Base-by-base conservation (phyloP, 2,329 filamentous ascomycete genomes). In the Talaromyces marneffei region DNA sequence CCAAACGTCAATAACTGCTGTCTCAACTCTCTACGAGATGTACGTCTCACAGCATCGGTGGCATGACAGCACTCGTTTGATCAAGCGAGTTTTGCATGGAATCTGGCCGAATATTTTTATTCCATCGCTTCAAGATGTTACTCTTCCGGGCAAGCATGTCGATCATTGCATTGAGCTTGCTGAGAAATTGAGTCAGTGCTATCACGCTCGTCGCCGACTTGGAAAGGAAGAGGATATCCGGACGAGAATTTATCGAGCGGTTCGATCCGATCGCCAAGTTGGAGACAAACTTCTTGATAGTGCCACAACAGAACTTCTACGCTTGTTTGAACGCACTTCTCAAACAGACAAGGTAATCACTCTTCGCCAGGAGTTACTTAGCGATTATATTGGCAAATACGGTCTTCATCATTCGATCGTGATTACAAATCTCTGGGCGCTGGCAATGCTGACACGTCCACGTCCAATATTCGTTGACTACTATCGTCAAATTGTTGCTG, bases 41-140 rank as follows among this genome's bases (percentile, higher is more conserved):
- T 80, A 81, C 67, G 75, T 78, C 25, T 74, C 75, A 3, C 77
- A 82, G 68, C 75, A 75, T 63, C 74, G 79, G 35, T 83, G 77
- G 71, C 73, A 73, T 3, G 78, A 82, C 59, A 79, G 80, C 3
- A 77, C 78, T 25, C 73, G 70, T 0, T 69, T 80, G n/a, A 73
- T 82, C 37, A 78, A 79, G 57, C 71, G 70, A 23, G 76, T 80
- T 9, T 68, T 83, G 31, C 73, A 75, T 40, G 71, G 73, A 4
- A 75, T 78, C 3, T 83, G 81, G 80, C 73, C 76, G 1, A 75
- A 75, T 0, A 73, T 83, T 59, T 76, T 82, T 52, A 72, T 77
- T 12, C 70, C 71, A 18, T 79, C 77, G 0, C 68, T 79, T 59
- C 66, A 79, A 33, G 76, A 80, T 61, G 77, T 83, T 1, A 71